Evolutionary conservation across 73 alveolate species (phyloP), one percentile per base, ranked within the genome.

Genomic region (Symbiodinium pilosum): DNA sequence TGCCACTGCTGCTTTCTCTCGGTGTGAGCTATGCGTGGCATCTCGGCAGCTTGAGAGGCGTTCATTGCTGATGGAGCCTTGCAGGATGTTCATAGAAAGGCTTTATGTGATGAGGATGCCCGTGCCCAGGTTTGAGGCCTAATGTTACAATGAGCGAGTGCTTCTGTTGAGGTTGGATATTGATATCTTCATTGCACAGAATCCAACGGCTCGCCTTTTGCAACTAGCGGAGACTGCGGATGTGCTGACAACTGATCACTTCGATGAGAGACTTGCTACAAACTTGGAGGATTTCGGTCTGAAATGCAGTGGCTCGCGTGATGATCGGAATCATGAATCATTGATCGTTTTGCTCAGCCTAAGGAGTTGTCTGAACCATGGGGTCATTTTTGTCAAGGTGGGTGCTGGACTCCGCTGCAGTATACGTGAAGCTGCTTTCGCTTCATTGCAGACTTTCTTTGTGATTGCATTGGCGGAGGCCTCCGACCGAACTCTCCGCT

Each of bases 11-110:
- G 95, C 68, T 88, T 32, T n/a, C 95, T 14, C 95, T 88, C 20
- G 95, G 95, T 43, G 68, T 88, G 86, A 88, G 81, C 95, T 88
- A 88, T 28, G 95, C 95, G 14, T 88, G 95, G 95, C 30, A 9
- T 38, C 81, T 64, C 12, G 34, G 81, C 81, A 64, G 30, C 30
- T 64, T 28, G 6, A 28, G 81, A 6, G 59, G 59, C 59, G 21
- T 9, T 47, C 21, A 47, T 14, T 47, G 59, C n/a, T n/a, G n/a
- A n/a, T n/a, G n/a, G n/a, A n/a, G n/a, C n/a, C n/a, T n/a, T n/a
- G n/a, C n/a, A n/a, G n/a, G n/a, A n/a, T n/a, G n/a, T n/a, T n/a
- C n/a, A n/a, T n/a, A n/a, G n/a, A n/a, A n/a, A n/a, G 59, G 59
- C 14, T 6, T 9, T 47, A 47, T 47, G 59, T 14, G 59, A 28